Base-by-base conservation (phyloP, 331 rosid species). In the Pyrus hybrid region DNA sequence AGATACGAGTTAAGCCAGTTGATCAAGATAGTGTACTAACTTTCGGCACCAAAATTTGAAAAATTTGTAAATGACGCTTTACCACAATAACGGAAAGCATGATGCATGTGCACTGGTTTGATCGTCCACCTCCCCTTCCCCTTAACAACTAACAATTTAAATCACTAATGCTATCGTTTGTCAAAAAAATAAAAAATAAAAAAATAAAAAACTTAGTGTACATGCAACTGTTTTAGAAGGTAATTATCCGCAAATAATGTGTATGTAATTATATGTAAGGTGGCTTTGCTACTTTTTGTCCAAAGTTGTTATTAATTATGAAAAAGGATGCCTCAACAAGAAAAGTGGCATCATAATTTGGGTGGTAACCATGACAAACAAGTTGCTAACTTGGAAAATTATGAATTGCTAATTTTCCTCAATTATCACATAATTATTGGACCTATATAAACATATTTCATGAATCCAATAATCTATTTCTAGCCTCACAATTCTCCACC, bases 401-500 rank as follows among this genome's bases (percentile, higher is more conserved):
- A 23, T 35, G 12, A 43, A 14, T 35, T 45, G 25, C 23, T 35
- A 58, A 16, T 4, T 56, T 18, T 26, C 14, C 25, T 32, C 66
- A 65, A 11, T 53, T 51, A 51, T 18, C 49, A 72, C 69, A 60
- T 73, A 13, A 78, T 37, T 57, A 70, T 33, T 26, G 58, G 63
- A 68, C 22, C 65, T 37, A 49, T 33, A 23, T 61, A 73, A 33
- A 76, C 68, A 71, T 77, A 80, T 79, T 73, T 49, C 10, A 65
- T 49, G 71, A 65, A 63, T 63, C 22, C 77, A 63, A 72, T 53
- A 63, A 41, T 41, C 45, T 41, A 1, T 41, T 23, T 65, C 75
- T 67, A 77, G 76, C 76, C 53, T 65, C 83, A 83, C 70, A 69
- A 72, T 13, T 21, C 17, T 64, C 68, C 85, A 86, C 76, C 76